These are phyloP conservation scores for Metschnikowia cerradonensis DNA, from an alignment of 805 yeast genomes.

Conservation along the genomic window DNA sequence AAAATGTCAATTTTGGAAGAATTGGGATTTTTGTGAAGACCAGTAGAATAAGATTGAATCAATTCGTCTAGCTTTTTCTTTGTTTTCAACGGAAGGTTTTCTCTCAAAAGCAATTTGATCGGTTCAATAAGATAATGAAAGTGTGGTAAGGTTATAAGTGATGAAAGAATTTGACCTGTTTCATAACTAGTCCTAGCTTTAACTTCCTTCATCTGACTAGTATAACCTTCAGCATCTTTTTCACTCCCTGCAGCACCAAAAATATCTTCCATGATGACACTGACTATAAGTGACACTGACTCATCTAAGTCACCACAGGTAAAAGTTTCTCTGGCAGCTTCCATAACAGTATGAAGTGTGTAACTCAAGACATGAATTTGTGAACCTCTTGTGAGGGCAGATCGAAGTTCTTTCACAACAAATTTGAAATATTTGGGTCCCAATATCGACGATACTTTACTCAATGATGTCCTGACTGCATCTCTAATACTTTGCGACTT, in stretches of 20 bases:
- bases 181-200: slow-evolving; percentile 86
- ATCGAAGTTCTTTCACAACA: slow-evolving; percentile 69
- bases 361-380: slow-evolving; percentile 90
- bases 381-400: slow-evolving; percentile 83
- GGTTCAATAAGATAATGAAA: slow-evolving; percentile 66
- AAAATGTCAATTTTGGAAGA: slow-evolving; percentile 55
- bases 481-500: slow-evolving; percentile 87
- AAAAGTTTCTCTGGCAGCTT: slow-evolving; percentile 44
- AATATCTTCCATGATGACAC: slow-evolving; percentile 82
- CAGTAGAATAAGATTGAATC: slow-evolving; percentile 71
- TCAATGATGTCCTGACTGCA: slow-evolving; percentile 70
- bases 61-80: slow-evolving; percentile 78
- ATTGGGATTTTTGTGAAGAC: slow-evolving; percentile 68
- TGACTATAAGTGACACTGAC: slow-evolving; percentile 55
- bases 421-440: slow-evolving; percentile 75
- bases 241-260: slow-evolving; percentile 92
- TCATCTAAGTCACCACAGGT: slow-evolving; percentile 74
- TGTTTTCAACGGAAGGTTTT: slow-evolving; percentile 60
- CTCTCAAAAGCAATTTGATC: slow-evolving; percentile 55
- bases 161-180: slow-evolving; percentile 72
- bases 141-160: slow-evolving; percentile 53
- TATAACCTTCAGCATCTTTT: slow-evolving; percentile 90
- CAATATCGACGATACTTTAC: slow-evolving; percentile 56
- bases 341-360: slow-evolving; percentile 73
- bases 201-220: slow-evolving; percentile 82